phyloP scores from a whole-genome alignment of 257 asterid species.

The Thymus mandschuricus region DNA sequence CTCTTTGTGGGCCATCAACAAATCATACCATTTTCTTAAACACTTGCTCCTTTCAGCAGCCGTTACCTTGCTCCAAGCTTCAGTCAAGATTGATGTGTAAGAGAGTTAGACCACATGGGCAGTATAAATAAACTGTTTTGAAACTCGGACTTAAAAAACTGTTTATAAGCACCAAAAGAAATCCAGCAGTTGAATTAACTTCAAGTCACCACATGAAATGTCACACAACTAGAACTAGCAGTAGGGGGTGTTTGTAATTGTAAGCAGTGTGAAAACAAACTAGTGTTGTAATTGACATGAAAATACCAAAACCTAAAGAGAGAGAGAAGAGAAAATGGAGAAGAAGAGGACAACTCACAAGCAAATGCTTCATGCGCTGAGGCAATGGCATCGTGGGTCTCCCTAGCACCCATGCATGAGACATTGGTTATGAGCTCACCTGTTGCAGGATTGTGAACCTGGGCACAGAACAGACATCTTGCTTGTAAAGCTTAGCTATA shows the following conservation, averaged over 20 bases:
- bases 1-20: slow-evolving; percentile 79
- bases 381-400: slow-evolving; percentile 91
- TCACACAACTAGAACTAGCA: slow-evolving; percentile 5
- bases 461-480: slow-evolving; percentile 13
- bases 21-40: slow-evolving; percentile 87
- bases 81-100: slow-evolving; percentile 28
- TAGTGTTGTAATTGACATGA: background rate
- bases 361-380: slow-evolving; percentile 83
- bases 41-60: slow-evolving; percentile 92
- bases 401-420: slow-evolving; percentile 85
- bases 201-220: slow-evolving; percentile 7
- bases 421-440: slow-evolving; percentile 85
- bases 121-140: background rate
- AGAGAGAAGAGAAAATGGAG: slow-evolving; percentile 5
- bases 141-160: background rate
- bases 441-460: slow-evolving; percentile 92
- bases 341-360: slow-evolving; percentile 50
- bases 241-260: slow-evolving; percentile 21
- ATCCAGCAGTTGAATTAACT: slow-evolving; percentile 15
- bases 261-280: background rate
- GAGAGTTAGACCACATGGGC: slow-evolving; percentile 23
- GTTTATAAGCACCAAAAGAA: background rate
- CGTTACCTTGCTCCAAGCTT: slow-evolving; percentile 97
- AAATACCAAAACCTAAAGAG: background rate
- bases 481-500: too few species aligned